These are phyloP conservation scores for Neoarthrinium moseri DNA, from an alignment of 2,329 filamentous ascomycete species.

Conservation along the genomic window DNA sequence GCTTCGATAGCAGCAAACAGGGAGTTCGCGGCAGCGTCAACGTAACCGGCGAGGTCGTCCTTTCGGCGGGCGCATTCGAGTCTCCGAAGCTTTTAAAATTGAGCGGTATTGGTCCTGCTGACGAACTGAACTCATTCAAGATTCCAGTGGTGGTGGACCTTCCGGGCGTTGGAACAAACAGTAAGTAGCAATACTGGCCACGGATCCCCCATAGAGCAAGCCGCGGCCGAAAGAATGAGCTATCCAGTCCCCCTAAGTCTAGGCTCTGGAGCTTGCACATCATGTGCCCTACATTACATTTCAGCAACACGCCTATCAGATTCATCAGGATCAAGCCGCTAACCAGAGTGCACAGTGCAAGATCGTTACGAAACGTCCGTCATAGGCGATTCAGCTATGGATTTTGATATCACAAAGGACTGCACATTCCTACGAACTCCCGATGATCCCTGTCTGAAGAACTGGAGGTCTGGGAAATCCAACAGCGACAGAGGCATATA, in stretches of 20 bases:
- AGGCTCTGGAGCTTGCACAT: no score
- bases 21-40: slow-evolving; percentile 8
- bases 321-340: no score
- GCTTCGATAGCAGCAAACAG: not conserved
- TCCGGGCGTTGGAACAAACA: slow-evolving; percentile 30
- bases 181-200: no score
- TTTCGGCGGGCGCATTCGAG: slow-evolving; percentile 27
- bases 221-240: no score
- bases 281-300: no score
- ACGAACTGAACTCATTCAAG: slow-evolving; percentile 19
- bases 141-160: slow-evolving; percentile 27
- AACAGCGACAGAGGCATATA: slow-evolving; percentile 12
- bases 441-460: slow-evolving; percentile 13
- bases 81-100: slow-evolving; percentile 32
- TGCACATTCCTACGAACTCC: slow-evolving; percentile 6
- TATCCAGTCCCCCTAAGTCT: no score
- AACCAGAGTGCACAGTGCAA: no score
- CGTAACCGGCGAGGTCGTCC: slow-evolving; percentile 24
- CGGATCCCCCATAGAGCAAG: no score
- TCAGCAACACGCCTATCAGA: no score
- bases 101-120: slow-evolving; percentile 29
- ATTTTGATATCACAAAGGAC: slow-evolving; percentile 1
- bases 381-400: slow-evolving; percentile 10
- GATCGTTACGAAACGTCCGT: slow-evolving; percentile 22
- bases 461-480: slow-evolving; percentile 1